Base-by-base conservation (phyloP, 768 basidiomycete species). In the Panaeolus cyanescens region DNA sequence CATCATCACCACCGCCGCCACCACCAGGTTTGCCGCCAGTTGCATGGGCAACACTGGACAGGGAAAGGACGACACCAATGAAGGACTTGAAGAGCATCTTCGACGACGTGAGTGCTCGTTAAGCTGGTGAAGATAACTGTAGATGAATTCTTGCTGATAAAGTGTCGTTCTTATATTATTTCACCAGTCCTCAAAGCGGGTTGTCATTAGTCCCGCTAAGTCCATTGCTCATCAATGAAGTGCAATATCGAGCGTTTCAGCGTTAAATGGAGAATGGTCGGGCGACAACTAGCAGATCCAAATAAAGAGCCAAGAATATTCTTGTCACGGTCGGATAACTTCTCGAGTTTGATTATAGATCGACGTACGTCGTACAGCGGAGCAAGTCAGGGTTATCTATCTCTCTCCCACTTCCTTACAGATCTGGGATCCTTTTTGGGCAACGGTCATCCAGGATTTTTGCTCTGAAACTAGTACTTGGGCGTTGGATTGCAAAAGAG, bases 1-100 rank as follows among this genome's bases (percentile, higher is more conserved):
- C 64, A 63, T 83, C 81, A 9, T 59, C 45, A 12, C 22, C 22
- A 25, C 25, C 17, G 37, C n/a, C 13, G 17, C 45, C 45, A 50
- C 45, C 40, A 25, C 37, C 15, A 2, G 17, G 10, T 17, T 19
- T 19, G 19, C 20, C 25, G 6, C 22, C 45, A 28, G 22, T 28
- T 13, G 45, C 45, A 50, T 50, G 30, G 25, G 15, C 45, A 25
- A 50, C 25, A 28, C 22, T 15, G 30, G 45, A 28, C 45, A 50
- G 25, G 22, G 45, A 28, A 50, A 50, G 45, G 45, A 28, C 45
- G 10, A 50, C 9, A 15, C 45, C 25, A 28, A 50, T 28, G 25
- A 50, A 28, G 45, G 45, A 50, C 45, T 50, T 50, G 45, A 50
- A 28, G 25, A 12, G 45, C 45, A 50, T 50, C 45, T 50, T 50